Base-by-base conservation (phyloP, 345 rosid species). In the Excoecaria cochinchinensis region DNA sequence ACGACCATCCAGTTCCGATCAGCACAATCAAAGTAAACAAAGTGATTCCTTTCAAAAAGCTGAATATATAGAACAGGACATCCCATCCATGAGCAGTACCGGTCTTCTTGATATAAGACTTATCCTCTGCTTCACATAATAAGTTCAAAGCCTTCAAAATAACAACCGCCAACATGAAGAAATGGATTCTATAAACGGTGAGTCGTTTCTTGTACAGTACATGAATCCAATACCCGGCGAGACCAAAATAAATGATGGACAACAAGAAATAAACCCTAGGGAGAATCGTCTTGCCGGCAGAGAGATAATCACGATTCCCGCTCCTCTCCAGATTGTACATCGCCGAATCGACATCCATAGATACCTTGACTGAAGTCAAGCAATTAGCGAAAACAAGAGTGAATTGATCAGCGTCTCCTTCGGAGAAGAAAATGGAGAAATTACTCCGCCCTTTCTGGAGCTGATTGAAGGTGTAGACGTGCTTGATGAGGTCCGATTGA, bases 31-130 rank as follows among this genome's bases (percentile, higher is more conserved):
- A 60, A 19, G 97, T 91, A 83, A 95, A 95, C 10, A 95, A 88
- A 42, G 86, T 85, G 80, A 95, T 88, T 10, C 99, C 99, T 76
- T 95, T 95, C 55, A 95, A 80, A 85, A 95, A 95, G 65, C 94
- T 95, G 83, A 95, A 93, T 3, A 95, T 91, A 76, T 95, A 95
- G 74, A 95, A 95, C 83, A 93, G 53, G 57, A 95, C 93, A 79
- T 95, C 99, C 99, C 99, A 92, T 0, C 98, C 99, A 38, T 91
- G 99, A 0, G 98, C 99, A 25, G 84, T 86, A n/a, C 99, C 98
- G 0, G 94, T 92, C 67, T 85, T 89, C 90, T 95, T 95, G 40
- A 95, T 90, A 52, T 90, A 86, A 0, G 94, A 88, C 63, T 91
- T 95, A 59, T 95, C 99, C 89, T 95, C 99, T 0, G 97, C 97